phyloP scores from a whole-genome alignment of 352 stramenopile species.

The Globisporangium yorkense region DNA sequence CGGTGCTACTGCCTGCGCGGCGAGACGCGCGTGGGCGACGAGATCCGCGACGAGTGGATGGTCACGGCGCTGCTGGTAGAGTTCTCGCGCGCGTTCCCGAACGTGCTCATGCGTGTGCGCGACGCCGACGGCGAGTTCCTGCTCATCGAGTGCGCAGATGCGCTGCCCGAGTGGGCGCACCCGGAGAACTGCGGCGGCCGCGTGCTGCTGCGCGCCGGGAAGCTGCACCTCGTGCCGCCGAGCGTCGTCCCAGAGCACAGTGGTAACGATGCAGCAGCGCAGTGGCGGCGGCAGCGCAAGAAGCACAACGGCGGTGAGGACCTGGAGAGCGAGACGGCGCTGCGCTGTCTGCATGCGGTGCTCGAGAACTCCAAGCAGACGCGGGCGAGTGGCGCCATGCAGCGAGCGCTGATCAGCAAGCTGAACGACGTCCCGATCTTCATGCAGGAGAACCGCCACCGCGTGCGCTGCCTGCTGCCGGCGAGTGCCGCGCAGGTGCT shows the following conservation, averaged over 20 bases:
- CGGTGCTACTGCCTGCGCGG: conserved; percentile 31
- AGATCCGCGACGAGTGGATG: conserved; percentile 73
- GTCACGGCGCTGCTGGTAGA: conserved; percentile 39
- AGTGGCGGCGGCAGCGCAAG: background rate
- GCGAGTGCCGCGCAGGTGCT: conserved; percentile 28
- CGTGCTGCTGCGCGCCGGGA: conserved; percentile 37
- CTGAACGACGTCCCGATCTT: conserved; percentile 29
- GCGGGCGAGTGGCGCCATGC: conserved; percentile 28
- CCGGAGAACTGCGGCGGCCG: conserved; percentile 46
- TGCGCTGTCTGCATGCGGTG: conserved; percentile 10
- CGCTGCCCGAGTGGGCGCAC: conserved; percentile 57
- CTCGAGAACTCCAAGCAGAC: conserved; percentile 4
- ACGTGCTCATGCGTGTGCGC: conserved; percentile 29
- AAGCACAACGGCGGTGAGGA: background rate
- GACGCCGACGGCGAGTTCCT: conserved; percentile 73
- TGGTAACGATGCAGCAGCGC: background rate
- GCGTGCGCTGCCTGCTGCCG: conserved; percentile 41
- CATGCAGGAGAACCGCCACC: conserved; percentile 45
- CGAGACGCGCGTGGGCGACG: conserved; percentile 39
- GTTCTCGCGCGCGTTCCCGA: conserved; percentile 26
- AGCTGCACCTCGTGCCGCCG: conserved; percentile 41
- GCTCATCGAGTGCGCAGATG: conserved; percentile 69
- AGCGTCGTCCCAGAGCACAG: conserved; percentile 18
- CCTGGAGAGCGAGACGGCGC: background rate
- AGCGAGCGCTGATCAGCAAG: conserved; percentile 34